Evolutionary conservation across 148 eudicot genomes (phyloP).

Genomic region (Cornus florida): DNA sequence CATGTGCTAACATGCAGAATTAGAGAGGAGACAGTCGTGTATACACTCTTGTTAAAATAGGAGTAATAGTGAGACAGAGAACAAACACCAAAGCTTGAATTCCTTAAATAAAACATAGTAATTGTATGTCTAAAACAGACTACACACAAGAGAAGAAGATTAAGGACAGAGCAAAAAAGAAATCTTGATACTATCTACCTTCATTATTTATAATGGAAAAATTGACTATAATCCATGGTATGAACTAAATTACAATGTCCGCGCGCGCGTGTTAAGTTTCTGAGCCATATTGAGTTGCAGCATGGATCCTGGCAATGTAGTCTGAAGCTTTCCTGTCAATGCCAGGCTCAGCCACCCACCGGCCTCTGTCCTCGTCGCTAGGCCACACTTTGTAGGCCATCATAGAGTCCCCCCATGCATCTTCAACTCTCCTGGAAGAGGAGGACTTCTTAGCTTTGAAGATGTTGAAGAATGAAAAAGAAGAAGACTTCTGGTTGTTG

Average conservation of each 20-base stretch:
- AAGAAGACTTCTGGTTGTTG: slow-evolving; percentile 33
- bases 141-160: too few relatives aligned
- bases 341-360: slow-evolving; percentile 53
- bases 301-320: slow-evolving; percentile 42
- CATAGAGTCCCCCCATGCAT: slow-evolving; percentile 32
- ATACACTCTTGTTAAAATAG: too few relatives aligned
- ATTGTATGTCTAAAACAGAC: too few relatives aligned
- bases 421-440: slow-evolving; percentile 12
- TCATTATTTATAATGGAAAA: too few relatives aligned
- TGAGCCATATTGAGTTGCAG: neutral
- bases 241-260: neutral
- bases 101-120: too few relatives aligned
- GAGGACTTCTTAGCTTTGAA: slow-evolving; percentile 35
- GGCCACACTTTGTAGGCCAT: slow-evolving; percentile 45
- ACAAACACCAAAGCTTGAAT: too few relatives aligned
- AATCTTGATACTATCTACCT: too few relatives aligned
- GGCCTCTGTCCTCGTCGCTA: slow-evolving; percentile 66
- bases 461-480: slow-evolving; percentile 35
- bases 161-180: too few relatives aligned
- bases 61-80: too few relatives aligned
- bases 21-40: too few relatives aligned
- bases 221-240: too few relatives aligned
- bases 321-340: slow-evolving; percentile 43
- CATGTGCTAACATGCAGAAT: too few relatives aligned
- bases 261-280: neutral